These are phyloP conservation scores for Mollisia scopiformis DNA, from an alignment of 2,329 filamentous ascomycete species.

Conservation along the genomic window DNA sequence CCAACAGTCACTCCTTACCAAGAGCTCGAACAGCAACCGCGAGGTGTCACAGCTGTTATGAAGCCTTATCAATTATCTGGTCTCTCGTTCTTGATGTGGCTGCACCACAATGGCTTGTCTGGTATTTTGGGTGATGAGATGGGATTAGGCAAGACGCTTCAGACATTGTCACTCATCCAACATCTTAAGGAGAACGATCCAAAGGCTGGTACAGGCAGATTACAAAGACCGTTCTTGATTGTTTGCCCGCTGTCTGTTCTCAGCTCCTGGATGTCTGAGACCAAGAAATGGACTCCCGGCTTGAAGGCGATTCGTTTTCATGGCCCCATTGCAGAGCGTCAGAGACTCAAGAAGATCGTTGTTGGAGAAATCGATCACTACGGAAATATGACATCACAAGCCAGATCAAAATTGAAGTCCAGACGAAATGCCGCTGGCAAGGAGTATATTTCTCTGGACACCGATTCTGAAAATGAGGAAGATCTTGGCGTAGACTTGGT, in stretches of 20 bases:
- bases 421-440: constrained; percentile 24
- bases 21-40: constrained; percentile 33
- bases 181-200: constrained; percentile 45
- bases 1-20: constrained; percentile 31
- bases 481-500: constrained; percentile 44
- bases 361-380: constrained; percentile 48
- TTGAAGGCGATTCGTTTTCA: constrained; percentile 52
- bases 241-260: constrained; percentile 55
- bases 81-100: constrained; percentile 50
- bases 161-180: constrained; percentile 52
- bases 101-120: constrained; percentile 46
- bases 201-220: constrained; percentile 38
- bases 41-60: constrained; percentile 49
- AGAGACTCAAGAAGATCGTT: constrained; percentile 49
- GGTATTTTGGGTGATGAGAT: constrained; percentile 53
- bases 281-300: constrained; percentile 49
- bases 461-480: constrained; percentile 33
- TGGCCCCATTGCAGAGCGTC: constrained; percentile 45
- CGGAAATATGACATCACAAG: constrained; percentile 41
- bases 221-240: constrained; percentile 46
- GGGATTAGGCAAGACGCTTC: constrained; percentile 53
- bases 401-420: constrained; percentile 30
- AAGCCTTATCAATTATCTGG: constrained; percentile 55
- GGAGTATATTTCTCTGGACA: constrained; percentile 26
- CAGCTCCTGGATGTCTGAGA: constrained; percentile 50